Conservation (phyloP, 306 rosid genomes). For the Lupinus albus region DNA sequence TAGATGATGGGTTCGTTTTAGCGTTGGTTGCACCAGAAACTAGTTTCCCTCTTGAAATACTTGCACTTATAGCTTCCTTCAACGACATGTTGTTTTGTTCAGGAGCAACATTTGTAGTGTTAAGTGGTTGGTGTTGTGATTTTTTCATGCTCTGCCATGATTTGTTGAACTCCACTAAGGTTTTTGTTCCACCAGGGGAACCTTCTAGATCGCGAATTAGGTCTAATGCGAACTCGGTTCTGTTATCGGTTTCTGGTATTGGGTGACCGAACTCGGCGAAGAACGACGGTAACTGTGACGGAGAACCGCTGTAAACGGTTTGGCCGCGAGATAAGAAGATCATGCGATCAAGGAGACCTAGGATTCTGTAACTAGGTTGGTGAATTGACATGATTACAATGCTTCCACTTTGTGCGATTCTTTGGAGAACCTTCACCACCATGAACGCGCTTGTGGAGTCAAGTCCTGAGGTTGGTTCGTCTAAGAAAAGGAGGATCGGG, state of each 20-base stretch:
- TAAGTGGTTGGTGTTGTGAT: neutral
- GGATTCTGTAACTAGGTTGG: slow-evolving; percentile 87
- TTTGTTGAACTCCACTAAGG: slow-evolving; percentile 83
- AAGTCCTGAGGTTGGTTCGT: slow-evolving; percentile 92
- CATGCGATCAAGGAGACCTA: slow-evolving; percentile 74
- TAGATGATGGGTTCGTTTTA: slow-evolving; percentile 41
- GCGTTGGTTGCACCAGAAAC: slow-evolving; percentile 75
- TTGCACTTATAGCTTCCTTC: slow-evolving; percentile 86
- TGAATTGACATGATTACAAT: slow-evolving; percentile 90
- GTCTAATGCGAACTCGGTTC: slow-evolving; percentile 94
- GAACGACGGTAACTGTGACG: slow-evolving; percentile 55
- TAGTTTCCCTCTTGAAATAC: slow-evolving; percentile 77
- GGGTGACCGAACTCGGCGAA: slow-evolving; percentile 87
- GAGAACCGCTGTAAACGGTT: slow-evolving; percentile 86
- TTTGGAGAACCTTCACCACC: slow-evolving; percentile 91
- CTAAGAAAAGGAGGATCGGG: slow-evolving; percentile 83
- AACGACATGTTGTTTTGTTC: slow-evolving; percentile 48
- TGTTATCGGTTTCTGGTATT: slow-evolving; percentile 81
- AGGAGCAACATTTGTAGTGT: neutral
- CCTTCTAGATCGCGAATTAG: slow-evolving; percentile 86
- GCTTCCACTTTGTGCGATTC: slow-evolving; percentile 97
- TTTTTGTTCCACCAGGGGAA: slow-evolving; percentile 69
- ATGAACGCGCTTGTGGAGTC: slow-evolving; percentile 95
- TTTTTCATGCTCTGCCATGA: slow-evolving; percentile 80
- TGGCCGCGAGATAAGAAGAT: slow-evolving; percentile 83